Percentiles rank a stretch among this genome's conserved stretches.
These are phyloP conservation scores for Biscogniauxia mediterranea DNA, from an alignment of 2,329 filamentous ascomycete genomes.

Conservation along the genomic window DNA sequence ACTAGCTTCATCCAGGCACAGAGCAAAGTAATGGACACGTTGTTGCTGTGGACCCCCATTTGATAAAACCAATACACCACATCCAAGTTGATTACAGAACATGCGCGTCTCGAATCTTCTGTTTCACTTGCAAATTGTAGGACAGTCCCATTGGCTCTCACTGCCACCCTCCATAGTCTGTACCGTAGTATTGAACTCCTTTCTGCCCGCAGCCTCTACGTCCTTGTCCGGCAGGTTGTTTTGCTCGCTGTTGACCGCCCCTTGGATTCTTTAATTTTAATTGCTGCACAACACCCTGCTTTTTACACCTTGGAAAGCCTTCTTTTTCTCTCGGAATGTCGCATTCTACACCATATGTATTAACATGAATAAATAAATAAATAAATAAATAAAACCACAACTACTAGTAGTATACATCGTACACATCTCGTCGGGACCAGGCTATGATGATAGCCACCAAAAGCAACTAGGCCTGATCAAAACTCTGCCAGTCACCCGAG, in stretches of 20 bases:
- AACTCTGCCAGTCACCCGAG: neutral
- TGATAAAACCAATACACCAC: slow-evolving; percentile 9
- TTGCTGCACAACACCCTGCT: slow-evolving; percentile 12
- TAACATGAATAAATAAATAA: too few species aligned
- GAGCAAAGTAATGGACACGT: slow-evolving; percentile 27
- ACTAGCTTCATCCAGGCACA: slow-evolving; percentile 16
- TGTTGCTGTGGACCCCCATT: slow-evolving; percentile 18
- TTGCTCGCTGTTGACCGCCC: slow-evolving; percentile 21
- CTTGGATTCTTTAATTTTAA: slow-evolving; percentile 9
- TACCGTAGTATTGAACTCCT: slow-evolving; percentile 38
- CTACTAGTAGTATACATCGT: too few species aligned
- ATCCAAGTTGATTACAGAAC: slow-evolving; percentile 1
- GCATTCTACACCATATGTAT: neutral
- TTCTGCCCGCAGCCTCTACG: slow-evolving; percentile 34
- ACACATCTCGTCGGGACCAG: too few species aligned
- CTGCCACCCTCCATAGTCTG: slow-evolving; percentile 6
- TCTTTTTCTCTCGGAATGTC: neutral
- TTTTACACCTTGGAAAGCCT: neutral
- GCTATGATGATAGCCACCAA: neutral
- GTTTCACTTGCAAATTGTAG: slow-evolving; percentile 34
- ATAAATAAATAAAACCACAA: too few species aligned
- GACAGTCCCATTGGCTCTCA: slow-evolving; percentile 28
- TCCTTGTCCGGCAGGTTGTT: slow-evolving; percentile 23
- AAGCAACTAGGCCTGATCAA: neutral
- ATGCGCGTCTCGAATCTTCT: slow-evolving; percentile 36